A percentile compares a stretch with the other conserved stretches of the same genome.
Evolutionary conservation across 202 grass and related monocot genomes (phyloP).

Genomic region (Musa balbisiana): DNA sequence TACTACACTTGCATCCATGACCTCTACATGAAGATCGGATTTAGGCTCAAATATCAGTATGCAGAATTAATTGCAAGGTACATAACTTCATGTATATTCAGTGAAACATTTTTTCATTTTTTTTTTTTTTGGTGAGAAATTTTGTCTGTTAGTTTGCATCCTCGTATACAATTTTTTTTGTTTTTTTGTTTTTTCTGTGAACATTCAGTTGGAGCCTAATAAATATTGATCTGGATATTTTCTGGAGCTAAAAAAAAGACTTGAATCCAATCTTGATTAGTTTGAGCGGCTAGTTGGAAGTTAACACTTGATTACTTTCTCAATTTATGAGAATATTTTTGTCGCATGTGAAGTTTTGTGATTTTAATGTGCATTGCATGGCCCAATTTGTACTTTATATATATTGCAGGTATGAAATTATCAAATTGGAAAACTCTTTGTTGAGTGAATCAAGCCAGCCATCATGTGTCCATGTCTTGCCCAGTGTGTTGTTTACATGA

Average conservation of each 20-base stretch:
- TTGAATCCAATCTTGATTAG: not conserved
- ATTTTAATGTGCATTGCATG: too few relatives aligned
- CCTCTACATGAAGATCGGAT: not conserved
- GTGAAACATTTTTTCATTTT: not conserved
- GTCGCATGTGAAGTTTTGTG: too few relatives aligned
- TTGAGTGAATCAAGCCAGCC: too few relatives aligned
- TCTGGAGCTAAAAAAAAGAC: not conserved
- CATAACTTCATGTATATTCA: not conserved
- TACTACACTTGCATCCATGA: slow-evolving; percentile 26
- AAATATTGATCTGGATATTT: not conserved
- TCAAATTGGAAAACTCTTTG: too few relatives aligned
- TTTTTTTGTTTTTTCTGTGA: not conserved
- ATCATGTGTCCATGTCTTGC: too few relatives aligned
- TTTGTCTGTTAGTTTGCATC: not conserved
- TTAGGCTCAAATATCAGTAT: not conserved
- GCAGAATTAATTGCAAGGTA: not conserved
- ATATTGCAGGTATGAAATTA: too few relatives aligned
- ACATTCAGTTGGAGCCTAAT: not conserved
- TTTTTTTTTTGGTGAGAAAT: not conserved
- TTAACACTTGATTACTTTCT: too few relatives aligned
- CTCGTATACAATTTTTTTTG: too few relatives aligned
- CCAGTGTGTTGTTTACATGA: too few relatives aligned
- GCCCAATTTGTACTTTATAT: too few relatives aligned
- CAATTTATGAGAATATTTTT: too few relatives aligned
- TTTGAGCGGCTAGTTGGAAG: not conserved